Conservation (phyloP, 2,329 filamentous ascomycete genomes). For the Macroventuria anomochaeta region DNA sequence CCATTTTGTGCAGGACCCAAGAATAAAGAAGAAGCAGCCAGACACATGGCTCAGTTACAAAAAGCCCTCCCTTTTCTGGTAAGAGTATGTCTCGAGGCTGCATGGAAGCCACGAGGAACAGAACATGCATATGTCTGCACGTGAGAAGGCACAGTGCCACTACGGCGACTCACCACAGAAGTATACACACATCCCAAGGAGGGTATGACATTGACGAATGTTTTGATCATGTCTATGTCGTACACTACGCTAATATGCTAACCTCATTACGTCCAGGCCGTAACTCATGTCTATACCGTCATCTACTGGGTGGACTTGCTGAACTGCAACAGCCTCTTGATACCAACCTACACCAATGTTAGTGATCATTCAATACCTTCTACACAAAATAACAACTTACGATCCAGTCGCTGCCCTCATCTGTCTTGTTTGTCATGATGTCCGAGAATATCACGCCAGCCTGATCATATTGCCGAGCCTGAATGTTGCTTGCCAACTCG, state of each 20-base stretch:
- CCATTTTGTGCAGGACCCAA: no score
- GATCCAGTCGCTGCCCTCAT: constrained; percentile 60
- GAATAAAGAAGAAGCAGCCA: no score
- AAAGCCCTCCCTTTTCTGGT: no score
- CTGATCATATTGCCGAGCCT: constrained; percentile 53
- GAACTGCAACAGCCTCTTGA: constrained; percentile 49
- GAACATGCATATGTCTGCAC: no score
- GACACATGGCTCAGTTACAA: no score
- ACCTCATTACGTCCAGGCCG: not conserved
- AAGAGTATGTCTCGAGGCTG: no score
- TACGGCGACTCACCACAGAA: no score
- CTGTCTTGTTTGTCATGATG: constrained; percentile 56
- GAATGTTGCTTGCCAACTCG: constrained; percentile 57
- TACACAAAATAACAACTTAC: constrained; percentile 45
- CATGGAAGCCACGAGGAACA: no score
- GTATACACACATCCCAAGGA: no score
- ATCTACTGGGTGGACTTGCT: constrained; percentile 43
- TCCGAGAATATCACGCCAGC: constrained; percentile 54
- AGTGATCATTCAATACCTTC: not conserved
- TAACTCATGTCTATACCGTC: not conserved
- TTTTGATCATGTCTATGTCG: not conserved
- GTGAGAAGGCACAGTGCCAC: no score
- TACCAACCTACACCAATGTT: constrained; percentile 38
- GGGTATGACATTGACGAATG: not conserved
- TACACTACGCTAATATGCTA: not conserved